Evolutionary conservation across 2,329 filamentous ascomycete genomes (phyloP), one percentile per base, ranked within the genome.

Genomic region (Endothia cerciana): DNA sequence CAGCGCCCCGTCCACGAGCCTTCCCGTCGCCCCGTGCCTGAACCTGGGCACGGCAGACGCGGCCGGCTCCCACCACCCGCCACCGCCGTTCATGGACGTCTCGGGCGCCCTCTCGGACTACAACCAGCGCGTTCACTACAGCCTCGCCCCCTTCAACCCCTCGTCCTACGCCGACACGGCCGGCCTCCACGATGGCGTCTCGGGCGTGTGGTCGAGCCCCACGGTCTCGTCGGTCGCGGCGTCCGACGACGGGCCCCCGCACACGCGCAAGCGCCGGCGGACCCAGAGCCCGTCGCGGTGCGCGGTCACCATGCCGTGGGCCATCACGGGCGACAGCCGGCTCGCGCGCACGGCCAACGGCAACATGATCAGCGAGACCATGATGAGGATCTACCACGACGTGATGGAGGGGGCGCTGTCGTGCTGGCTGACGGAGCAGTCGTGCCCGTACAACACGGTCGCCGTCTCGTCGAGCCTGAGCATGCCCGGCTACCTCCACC

Each of bases 341-440:
- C 72, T 79, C 67, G 72, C 74, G 8, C 55, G 68, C 1, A 69
- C 66, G 0, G 72, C 72, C 1, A 78, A 80, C 57, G 74, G 71
- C 36, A 65, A 69, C 49, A 75, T 80, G 33, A 78, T 84, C 64
- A 79, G 78, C 0, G 76, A 80, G 49, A 78, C 74, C 17, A 73
- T 85, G 22, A 73, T 85, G 60, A 77, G 77, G 55, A 80, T 85
- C 41, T 86, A 85, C 70, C 83, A 85, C 69, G 82, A 85, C 68
- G 83, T 82, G 38, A 76, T 85, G 68, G 83, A 85, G 68, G 81
- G 84, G 69, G 82, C 80, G 15, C 72, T 85, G 7, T 81, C 82
- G 1, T 85, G 83, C 70, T 86, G 83, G 83, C 69, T 85, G 22
- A 83, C 82, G 0, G 83, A 85, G 67, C 77, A 79, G 57, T 85